phyloP scores from a whole-genome alignment of 2,329 filamentous ascomycete species.

The Exophiala phaeomuriformis region DNA sequence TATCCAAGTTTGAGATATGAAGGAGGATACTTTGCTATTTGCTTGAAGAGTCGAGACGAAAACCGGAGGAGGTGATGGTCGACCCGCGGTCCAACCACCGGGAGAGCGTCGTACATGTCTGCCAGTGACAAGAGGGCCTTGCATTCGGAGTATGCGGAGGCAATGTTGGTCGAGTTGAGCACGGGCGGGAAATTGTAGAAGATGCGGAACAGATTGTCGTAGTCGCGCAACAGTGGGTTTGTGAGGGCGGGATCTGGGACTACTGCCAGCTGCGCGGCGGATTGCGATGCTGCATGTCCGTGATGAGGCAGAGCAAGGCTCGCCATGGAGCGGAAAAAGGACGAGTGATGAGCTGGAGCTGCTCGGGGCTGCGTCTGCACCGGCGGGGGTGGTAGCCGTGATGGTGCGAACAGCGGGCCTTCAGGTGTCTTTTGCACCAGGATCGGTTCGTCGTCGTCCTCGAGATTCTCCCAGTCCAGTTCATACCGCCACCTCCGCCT shows the following conservation, averaged over 20 bases:
- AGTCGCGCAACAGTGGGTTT: slow-evolving; percentile 76
- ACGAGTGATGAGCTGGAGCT: slow-evolving; percentile 53
- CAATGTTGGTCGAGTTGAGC: slow-evolving; percentile 80
- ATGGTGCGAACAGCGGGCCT: slow-evolving; percentile 14
- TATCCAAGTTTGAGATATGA: slow-evolving; percentile 87
- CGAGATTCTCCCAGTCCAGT: slow-evolving; percentile 64
- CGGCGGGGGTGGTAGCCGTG: slow-evolving; percentile 28
- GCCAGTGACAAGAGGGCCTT: slow-evolving; percentile 80
- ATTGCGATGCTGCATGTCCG: slow-evolving; percentile 41
- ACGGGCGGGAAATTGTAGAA: slow-evolving; percentile 89
- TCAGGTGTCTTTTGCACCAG: slow-evolving; percentile 61
- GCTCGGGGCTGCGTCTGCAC: slow-evolving; percentile 48
- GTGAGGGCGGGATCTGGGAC: slow-evolving; percentile 53
- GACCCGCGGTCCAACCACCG: slow-evolving; percentile 79
- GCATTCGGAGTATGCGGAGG: slow-evolving; percentile 87
- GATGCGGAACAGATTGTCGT: slow-evolving; percentile 89
- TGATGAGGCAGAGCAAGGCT: slow-evolving; percentile 54
- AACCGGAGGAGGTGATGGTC: slow-evolving; percentile 93
- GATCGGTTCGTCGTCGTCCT: slow-evolving; percentile 70
- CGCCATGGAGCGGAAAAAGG: slow-evolving; percentile 81
- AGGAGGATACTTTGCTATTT: slow-evolving; percentile 92
- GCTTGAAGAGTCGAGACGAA: slow-evolving; percentile 83
- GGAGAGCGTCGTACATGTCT: slow-evolving; percentile 89
- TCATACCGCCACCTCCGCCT: slow-evolving; percentile 77
- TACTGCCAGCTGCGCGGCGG: slow-evolving; percentile 45